phyloP scores from a whole-genome alignment of 164 flowering plant genomes.

The Paratinospora sagittata region DNA sequence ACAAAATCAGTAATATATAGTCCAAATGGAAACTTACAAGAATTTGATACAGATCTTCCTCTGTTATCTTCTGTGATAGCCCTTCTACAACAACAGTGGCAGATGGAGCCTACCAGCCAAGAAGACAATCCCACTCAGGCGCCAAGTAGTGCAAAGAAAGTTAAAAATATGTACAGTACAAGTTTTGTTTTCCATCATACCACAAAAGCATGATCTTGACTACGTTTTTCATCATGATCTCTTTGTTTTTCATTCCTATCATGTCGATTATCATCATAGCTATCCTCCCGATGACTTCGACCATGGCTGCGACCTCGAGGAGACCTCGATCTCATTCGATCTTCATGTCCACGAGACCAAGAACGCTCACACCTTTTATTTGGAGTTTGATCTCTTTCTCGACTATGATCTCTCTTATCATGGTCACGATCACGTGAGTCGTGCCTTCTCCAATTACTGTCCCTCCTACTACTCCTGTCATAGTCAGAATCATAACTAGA shows the following conservation, averaged over 20 bases:
- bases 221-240: slow-evolving; percentile 75
- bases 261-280: slow-evolving; percentile 68
- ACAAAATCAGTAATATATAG: not conserved
- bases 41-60: slow-evolving; percentile 87
- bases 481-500: slow-evolving; percentile 85
- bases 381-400: slow-evolving; percentile 78
- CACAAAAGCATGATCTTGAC: slow-evolving; percentile 58
- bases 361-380: slow-evolving; percentile 61
- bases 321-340: slow-evolving; percentile 75
- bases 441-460: slow-evolving; percentile 66
- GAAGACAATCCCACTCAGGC: not conserved
- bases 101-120: slow-evolving; percentile 66
- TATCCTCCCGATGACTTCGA: slow-evolving; percentile 79
- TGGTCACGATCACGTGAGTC: slow-evolving; percentile 66
- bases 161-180: not conserved
- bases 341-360: slow-evolving; percentile 70
- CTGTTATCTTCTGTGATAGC: slow-evolving; percentile 91
- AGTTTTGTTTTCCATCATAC: slow-evolving; percentile 31
- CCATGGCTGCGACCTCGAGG: slow-evolving; percentile 77
- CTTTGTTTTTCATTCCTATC: slow-evolving; percentile 65
- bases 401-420: slow-evolving; percentile 58
- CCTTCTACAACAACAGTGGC: slow-evolving; percentile 97
- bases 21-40: slow-evolving; percentile 44
- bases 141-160: not conserved
- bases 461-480: slow-evolving; percentile 72